Percentiles rank a stretch among this genome's conserved stretches.
phyloP scores from a whole-genome alignment of 179 eudicot species.

The Spinacia oleracea region DNA sequence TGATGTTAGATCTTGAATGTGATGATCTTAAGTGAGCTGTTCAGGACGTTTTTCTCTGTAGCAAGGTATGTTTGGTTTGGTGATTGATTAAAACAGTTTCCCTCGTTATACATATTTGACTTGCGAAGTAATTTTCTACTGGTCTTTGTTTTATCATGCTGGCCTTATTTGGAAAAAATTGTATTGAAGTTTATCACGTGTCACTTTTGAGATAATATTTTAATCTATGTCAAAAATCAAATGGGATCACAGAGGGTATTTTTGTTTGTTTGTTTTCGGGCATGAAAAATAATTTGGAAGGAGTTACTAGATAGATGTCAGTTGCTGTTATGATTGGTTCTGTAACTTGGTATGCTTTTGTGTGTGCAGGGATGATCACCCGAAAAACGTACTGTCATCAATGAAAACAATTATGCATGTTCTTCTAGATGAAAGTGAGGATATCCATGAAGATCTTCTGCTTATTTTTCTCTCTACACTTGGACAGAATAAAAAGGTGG shows the following conservation, averaged over 20 bases:
- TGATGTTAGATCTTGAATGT: constrained; percentile 98
- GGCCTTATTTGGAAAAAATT: not conserved
- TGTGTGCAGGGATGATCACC: constrained; percentile 92
- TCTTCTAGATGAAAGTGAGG: constrained; percentile 95
- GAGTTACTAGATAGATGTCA: not conserved
- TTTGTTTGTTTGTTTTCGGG: not conserved
- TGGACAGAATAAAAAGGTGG: constrained; percentile 70
- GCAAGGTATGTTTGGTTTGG: constrained; percentile 60
- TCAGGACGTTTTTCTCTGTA: constrained; percentile 72
- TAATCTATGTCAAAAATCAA: constrained; percentile 7
- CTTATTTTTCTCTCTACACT: constrained; percentile 65
- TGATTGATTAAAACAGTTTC: not conserved
- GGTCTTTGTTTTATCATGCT: constrained; percentile 8
- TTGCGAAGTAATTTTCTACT: constrained; percentile 11
- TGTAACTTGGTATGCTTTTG: constrained; percentile 20
- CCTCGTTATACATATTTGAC: not conserved
- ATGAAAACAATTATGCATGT: constrained; percentile 86
- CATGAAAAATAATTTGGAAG: not conserved
- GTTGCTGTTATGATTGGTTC: not conserved
- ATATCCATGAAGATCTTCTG: constrained; percentile 67
- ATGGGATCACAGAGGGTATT: constrained; percentile 1
- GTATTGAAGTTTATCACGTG: not conserved
- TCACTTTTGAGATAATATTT: not conserved
- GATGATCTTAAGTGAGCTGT: constrained; percentile 84
- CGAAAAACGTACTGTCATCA: constrained; percentile 66